Evolutionary conservation across 441 rosid genomes (phyloP).

Genomic region (Euphorbia schlechtendalii): DNA sequence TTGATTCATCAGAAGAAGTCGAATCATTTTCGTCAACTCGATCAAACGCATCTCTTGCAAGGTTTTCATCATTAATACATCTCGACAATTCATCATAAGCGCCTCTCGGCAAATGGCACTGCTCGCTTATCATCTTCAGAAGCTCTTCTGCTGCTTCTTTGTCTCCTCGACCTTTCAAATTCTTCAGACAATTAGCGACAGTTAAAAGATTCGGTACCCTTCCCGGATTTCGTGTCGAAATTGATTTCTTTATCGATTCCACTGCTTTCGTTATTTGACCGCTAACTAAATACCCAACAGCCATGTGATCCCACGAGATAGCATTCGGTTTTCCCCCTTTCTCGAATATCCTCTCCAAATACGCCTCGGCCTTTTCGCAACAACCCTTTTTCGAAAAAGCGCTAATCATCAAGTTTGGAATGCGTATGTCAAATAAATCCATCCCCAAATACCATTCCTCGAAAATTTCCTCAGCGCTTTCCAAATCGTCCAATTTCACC

Average conservation of each 20-base stretch:
- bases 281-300: slow-evolving; percentile 19
- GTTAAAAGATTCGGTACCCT: slow-evolving; percentile 19
- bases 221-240: slow-evolving; percentile 15
- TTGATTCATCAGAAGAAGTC: not conserved
- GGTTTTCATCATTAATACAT: not conserved
- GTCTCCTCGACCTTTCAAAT: slow-evolving; percentile 23
- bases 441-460: slow-evolving; percentile 9
- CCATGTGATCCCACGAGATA: slow-evolving; percentile 29
- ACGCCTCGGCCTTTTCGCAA: slow-evolving; percentile 33
- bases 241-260: slow-evolving; percentile 30
- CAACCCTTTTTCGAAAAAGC: slow-evolving; percentile 32
- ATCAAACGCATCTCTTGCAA: not conserved
- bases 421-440: slow-evolving; percentile 19
- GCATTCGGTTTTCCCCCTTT: slow-evolving; percentile 29
- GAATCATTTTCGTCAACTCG: not conserved
- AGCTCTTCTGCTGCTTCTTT: slow-evolving; percentile 31
- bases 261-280: slow-evolving; percentile 30
- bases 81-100: not conserved
- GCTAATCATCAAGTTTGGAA: slow-evolving; percentile 31
- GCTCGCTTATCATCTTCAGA: slow-evolving; percentile 6
- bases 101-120: not conserved
- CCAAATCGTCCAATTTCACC: slow-evolving; percentile 29
- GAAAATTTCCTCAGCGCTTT: not conserved
- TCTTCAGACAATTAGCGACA: slow-evolving; percentile 25
- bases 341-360: slow-evolving; percentile 22